Evolutionary conservation across 306 rosid species (phyloP).

Genomic region (Mimosa bimucronata): DNA sequence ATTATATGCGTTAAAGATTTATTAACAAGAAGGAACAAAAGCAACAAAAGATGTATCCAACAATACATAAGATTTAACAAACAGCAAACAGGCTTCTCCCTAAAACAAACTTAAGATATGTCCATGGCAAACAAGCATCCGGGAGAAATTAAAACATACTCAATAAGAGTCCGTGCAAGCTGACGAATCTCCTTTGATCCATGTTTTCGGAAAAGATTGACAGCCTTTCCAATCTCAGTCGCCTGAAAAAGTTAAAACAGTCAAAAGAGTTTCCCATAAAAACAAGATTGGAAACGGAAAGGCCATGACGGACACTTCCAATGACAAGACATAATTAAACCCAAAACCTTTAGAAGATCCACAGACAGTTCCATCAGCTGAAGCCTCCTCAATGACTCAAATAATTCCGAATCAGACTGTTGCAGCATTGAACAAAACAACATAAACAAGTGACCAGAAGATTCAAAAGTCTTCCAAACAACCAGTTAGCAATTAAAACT

Average conservation of each 20-base stretch:
- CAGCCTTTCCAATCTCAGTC: conserved; percentile 89
- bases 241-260: conserved; percentile 50
- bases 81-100: background rate
- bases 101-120: background rate
- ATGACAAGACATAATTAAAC: conserved; percentile 29
- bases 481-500: conserved; percentile 11
- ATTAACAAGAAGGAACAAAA: background rate
- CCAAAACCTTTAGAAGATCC: conserved; percentile 70
- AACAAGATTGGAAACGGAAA: background rate
- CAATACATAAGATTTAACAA: background rate
- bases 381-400: conserved; percentile 76
- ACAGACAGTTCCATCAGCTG: conserved; percentile 75
- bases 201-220: conserved; percentile 68
- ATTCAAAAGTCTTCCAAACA: conserved; percentile 7
- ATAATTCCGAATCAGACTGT: conserved; percentile 72
- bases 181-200: conserved; percentile 53
- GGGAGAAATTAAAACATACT: conserved; percentile 48
- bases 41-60: background rate
- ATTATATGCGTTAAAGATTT: background rate
- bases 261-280: conserved; percentile 1
- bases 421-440: conserved; percentile 36
- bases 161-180: conserved; percentile 65
- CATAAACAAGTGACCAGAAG: conserved; percentile 32
- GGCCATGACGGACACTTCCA: conserved; percentile 5
- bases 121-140: conserved; percentile 26